These are phyloP conservation scores for Pyrenopolyporus hunteri DNA, from an alignment of 495 filamentous ascomycete species.

Conservation along the genomic window DNA sequence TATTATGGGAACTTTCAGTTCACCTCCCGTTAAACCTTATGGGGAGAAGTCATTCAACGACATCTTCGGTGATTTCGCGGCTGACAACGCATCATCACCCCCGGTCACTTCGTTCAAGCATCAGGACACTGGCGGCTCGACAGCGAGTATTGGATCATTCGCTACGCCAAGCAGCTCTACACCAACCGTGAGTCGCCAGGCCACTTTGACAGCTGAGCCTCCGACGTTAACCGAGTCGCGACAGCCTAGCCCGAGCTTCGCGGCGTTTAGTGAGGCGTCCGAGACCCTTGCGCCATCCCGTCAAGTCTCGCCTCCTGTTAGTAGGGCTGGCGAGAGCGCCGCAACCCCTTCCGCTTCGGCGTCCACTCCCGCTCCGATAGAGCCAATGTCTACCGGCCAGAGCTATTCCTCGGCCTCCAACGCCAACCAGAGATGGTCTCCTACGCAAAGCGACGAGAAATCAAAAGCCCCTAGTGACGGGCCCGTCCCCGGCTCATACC, in stretches of 20 bases:
- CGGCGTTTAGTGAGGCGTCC: slow-evolving; percentile 67
- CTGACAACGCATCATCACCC: slow-evolving; percentile 55
- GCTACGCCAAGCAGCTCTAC: slow-evolving; percentile 60
- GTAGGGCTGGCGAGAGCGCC: slow-evolving; percentile 64
- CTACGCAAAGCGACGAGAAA: slow-evolving; percentile 36
- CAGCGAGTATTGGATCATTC: slow-evolving; percentile 58
- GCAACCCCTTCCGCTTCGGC: slow-evolving; percentile 38
- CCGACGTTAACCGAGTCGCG: slow-evolving; percentile 69
- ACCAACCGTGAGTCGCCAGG: slow-evolving; percentile 59
- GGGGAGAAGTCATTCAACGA: slow-evolving; percentile 80
- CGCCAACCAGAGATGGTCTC: slow-evolving; percentile 37
- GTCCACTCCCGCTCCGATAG: slow-evolving; percentile 44
- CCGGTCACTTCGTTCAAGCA: slow-evolving; percentile 72
- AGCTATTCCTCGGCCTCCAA: slow-evolving; percentile 45
- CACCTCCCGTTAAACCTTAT: slow-evolving; percentile 52
- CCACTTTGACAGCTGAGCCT: slow-evolving; percentile 55
- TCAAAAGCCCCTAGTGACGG: slow-evolving; percentile 34
- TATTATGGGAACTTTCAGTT: slow-evolving; percentile 63
- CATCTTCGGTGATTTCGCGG: slow-evolving; percentile 76
- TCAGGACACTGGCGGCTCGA: slow-evolving; percentile 61
- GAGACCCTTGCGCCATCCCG: slow-evolving; percentile 79
- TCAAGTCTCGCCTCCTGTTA: slow-evolving; percentile 79
- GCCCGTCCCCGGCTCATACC: slow-evolving; percentile 64
- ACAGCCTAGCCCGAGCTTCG: slow-evolving; percentile 73
- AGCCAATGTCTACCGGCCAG: slow-evolving; percentile 44